These are phyloP conservation scores for Claviceps digitariae DNA, from an alignment of 2,329 filamentous ascomycete species.

Conservation along the genomic window DNA sequence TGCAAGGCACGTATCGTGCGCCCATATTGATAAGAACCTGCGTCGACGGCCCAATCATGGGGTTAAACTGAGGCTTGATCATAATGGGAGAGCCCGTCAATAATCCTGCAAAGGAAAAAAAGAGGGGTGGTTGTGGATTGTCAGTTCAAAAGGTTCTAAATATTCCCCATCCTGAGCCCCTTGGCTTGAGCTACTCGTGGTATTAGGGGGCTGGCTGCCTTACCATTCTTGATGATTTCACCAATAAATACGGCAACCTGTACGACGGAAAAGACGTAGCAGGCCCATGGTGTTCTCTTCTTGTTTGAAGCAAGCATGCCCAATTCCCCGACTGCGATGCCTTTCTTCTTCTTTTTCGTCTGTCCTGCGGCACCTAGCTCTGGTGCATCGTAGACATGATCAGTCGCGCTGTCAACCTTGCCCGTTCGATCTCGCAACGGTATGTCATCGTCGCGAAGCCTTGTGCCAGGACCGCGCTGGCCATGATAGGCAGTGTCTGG, in stretches of 20 bases:
- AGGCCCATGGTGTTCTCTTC: slow-evolving; percentile 60
- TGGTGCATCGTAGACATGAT: slow-evolving; percentile 49
- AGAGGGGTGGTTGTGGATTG: no score
- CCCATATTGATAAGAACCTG: slow-evolving; percentile 96
- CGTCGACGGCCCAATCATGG: slow-evolving; percentile 89
- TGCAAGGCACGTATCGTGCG: slow-evolving; percentile 81
- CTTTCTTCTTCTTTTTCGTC: slow-evolving; percentile 21
- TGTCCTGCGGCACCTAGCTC: slow-evolving; percentile 15
- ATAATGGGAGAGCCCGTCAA: slow-evolving; percentile 67
- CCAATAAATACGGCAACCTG: slow-evolving; percentile 81
- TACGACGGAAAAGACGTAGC: slow-evolving; percentile 62
- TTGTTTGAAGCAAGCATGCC: slow-evolving; percentile 44
- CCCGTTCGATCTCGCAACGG: slow-evolving; percentile 37
- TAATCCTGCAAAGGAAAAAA: slow-evolving; percentile 34
- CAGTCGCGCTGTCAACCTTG: slow-evolving; percentile 33
- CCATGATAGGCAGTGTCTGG: slow-evolving; percentile 48
- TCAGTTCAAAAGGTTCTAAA: background rate
- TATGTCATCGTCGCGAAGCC: slow-evolving; percentile 35
- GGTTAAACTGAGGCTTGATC: slow-evolving; percentile 79
- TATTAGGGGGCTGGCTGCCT: background rate
- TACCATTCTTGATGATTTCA: slow-evolving; percentile 76
- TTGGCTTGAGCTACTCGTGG: background rate
- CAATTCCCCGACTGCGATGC: slow-evolving; percentile 43
- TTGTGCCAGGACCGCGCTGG: slow-evolving; percentile 18
- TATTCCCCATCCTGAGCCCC: no score